Conservation (phyloP, 441 rosid genomes). For the Jatropha podagrica region DNA sequence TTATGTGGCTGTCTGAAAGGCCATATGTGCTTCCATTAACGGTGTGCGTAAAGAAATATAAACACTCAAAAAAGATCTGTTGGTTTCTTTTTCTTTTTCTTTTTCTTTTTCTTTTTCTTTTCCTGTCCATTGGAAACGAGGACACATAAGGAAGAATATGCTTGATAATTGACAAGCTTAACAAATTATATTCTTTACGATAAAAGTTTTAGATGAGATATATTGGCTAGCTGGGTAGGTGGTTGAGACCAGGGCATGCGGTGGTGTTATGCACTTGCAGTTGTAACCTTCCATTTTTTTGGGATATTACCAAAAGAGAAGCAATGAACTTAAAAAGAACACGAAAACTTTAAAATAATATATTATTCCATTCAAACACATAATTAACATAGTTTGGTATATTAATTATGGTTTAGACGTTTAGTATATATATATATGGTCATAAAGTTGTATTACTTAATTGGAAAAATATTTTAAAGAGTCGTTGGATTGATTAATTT, state of each 20-base stretch:
- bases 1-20: not conserved
- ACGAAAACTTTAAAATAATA: not conserved
- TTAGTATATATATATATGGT: too few species aligned
- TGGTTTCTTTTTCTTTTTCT: not conserved
- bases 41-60: not conserved
- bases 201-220: not conserved
- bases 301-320: not conserved
- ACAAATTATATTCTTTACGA: not conserved
- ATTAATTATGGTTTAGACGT: not conserved
- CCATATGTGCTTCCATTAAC: not conserved
- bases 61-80: not conserved
- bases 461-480: too few species aligned
- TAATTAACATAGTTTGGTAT: not conserved
- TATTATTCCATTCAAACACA: slow-evolving; percentile 3
- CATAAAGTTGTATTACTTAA: too few species aligned
- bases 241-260: not conserved
- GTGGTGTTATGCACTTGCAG: not conserved
- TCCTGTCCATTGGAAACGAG: not conserved
- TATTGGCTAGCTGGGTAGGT: not conserved
- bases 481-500: too few species aligned
- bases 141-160: slow-evolving; percentile 4
- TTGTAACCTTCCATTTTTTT: not conserved
- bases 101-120: not conserved
- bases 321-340: not conserved
- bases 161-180: not conserved